A percentile compares a stretch with the other conserved stretches of the same genome.
Conservation (phyloP, 106 monocot genomes). For the Acorus calamus region DNA sequence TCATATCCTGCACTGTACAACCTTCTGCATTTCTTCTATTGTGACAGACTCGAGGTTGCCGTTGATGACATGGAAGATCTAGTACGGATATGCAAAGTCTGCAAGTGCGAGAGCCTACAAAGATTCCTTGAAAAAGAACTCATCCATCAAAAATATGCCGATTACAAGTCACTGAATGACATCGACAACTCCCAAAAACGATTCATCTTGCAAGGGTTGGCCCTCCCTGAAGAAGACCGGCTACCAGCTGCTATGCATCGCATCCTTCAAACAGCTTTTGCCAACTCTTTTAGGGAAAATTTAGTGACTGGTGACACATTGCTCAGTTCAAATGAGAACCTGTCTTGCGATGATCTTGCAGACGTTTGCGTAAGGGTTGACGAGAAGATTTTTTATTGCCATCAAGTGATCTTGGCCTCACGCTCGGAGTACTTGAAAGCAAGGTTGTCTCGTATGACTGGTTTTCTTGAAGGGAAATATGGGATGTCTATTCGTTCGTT, state of each 20-base stretch:
- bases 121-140: conserved; percentile 60
- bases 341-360: conserved; percentile 48
- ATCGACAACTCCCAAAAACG: conserved; percentile 90
- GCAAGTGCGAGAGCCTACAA: conserved; percentile 67
- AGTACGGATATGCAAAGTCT: conserved; percentile 78
- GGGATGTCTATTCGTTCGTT: conserved; percentile 21
- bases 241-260: conserved; percentile 60
- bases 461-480: conserved; percentile 72
- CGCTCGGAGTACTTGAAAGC: conserved; percentile 96
- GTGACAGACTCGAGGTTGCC: conserved; percentile 86
- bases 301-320: conserved; percentile 8
- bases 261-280: conserved; percentile 58
- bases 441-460: conserved; percentile 67
- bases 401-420: conserved; percentile 90
- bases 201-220: conserved; percentile 70
- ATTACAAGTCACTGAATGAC: conserved; percentile 63
- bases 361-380: conserved; percentile 78
- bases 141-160: conserved; percentile 65
- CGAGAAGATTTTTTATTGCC: conserved; percentile 62
- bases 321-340: conserved; percentile 8
- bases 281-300: conserved; percentile 26
- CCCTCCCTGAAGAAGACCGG: conserved; percentile 76
- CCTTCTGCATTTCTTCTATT: conserved; percentile 92
- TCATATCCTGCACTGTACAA: conserved; percentile 83
- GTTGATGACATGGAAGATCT: conserved; percentile 95